Evolutionary conservation across 106 monocot species (phyloP).

Genomic region (Dendrobium nobile): DNA sequence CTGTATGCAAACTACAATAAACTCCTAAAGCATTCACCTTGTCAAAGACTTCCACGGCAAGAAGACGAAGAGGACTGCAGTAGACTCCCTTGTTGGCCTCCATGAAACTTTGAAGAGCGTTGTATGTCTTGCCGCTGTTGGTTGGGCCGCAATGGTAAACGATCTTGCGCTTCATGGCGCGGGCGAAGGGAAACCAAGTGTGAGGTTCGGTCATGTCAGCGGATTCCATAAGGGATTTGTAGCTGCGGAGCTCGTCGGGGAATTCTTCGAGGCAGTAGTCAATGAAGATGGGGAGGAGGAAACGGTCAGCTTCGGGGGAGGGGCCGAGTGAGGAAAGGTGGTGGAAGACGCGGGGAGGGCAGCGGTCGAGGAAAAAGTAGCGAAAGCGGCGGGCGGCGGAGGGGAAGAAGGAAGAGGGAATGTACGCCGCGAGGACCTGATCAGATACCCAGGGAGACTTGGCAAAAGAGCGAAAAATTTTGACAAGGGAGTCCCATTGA

Average conservation of each 20-base stretch:
- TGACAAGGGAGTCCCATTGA: slow-evolving; percentile 27
- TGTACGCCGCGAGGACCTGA: slow-evolving; percentile 82
- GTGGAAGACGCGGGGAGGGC: slow-evolving; percentile 9
- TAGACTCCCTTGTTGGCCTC: slow-evolving; percentile 70
- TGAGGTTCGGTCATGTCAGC: slow-evolving; percentile 83
- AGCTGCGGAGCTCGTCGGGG: slow-evolving; percentile 41
- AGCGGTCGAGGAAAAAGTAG: slow-evolving; percentile 40
- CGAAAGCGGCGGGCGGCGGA: slow-evolving; percentile 52
- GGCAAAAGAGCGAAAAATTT: slow-evolving; percentile 44
- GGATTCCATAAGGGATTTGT: slow-evolving; percentile 39
- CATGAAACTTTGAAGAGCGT: slow-evolving; percentile 77
- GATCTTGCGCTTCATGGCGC: slow-evolving; percentile 81
- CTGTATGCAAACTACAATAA: slow-evolving; percentile 84
- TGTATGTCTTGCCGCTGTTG: slow-evolving; percentile 96
- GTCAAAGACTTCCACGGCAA: slow-evolving; percentile 98
- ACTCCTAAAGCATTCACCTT: slow-evolving; percentile 80
- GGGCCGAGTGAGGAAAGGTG: slow-evolving; percentile 32
- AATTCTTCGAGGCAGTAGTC: slow-evolving; percentile 63
- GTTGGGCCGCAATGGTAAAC: slow-evolving; percentile 98
- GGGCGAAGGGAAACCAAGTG: slow-evolving; percentile 95
- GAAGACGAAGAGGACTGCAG: slow-evolving; percentile 82
- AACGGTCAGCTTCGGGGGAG: slow-evolving; percentile 30
- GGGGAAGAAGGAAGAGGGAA: slow-evolving; percentile 72
- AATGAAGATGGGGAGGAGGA: slow-evolving; percentile 72
- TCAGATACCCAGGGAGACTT: slow-evolving; percentile 65